Evolutionary conservation across 768 basidiomycete species (phyloP).

Genomic region (Guyanaporus albipodus): DNA sequence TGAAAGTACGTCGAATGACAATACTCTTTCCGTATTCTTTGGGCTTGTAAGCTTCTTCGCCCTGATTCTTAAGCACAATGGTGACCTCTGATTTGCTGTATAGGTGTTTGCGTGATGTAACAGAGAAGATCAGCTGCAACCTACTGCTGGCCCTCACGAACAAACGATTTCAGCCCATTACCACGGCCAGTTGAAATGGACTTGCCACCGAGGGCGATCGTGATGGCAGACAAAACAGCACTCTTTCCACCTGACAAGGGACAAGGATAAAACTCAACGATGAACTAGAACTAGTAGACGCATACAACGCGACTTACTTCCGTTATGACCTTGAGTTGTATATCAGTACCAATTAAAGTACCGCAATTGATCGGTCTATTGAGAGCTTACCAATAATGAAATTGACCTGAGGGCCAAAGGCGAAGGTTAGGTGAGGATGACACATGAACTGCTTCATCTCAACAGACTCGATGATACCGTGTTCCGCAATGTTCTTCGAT

Average conservation of each 20-base stretch:
- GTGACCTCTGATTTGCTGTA: constrained; percentile 57
- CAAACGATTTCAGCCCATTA: constrained; percentile 76
- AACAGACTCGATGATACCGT: constrained; percentile 83
- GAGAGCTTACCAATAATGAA: constrained; percentile 79
- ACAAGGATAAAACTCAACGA: constrained; percentile 1
- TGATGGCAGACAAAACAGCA: constrained; percentile 89
- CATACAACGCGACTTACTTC: constrained; percentile 69
- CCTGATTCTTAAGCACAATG: constrained; percentile 83
- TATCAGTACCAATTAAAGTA: constrained; percentile 9
- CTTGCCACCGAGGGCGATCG: constrained; percentile 91
- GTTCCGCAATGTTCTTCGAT: constrained; percentile 69
- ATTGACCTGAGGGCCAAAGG: constrained; percentile 91
- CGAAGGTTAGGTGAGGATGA: constrained; percentile 78
- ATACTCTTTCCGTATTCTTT: constrained; percentile 86
- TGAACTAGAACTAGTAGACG: not conserved
- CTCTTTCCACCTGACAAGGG: constrained; percentile 84
- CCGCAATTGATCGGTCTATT: not conserved
- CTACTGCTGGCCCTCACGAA: constrained; percentile 78
- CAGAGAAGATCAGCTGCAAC: constrained; percentile 13
- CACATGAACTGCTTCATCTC: constrained; percentile 97
- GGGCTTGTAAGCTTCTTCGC: constrained; percentile 83
- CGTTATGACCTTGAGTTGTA: constrained; percentile 69
- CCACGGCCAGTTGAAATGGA: constrained; percentile 89
- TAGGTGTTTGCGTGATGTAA: constrained; percentile 37
- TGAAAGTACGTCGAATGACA: constrained; percentile 76